Conservation (phyloP, 2,329 filamentous ascomycete species). For the Pseudopyrenochaeta lycopersici region DNA sequence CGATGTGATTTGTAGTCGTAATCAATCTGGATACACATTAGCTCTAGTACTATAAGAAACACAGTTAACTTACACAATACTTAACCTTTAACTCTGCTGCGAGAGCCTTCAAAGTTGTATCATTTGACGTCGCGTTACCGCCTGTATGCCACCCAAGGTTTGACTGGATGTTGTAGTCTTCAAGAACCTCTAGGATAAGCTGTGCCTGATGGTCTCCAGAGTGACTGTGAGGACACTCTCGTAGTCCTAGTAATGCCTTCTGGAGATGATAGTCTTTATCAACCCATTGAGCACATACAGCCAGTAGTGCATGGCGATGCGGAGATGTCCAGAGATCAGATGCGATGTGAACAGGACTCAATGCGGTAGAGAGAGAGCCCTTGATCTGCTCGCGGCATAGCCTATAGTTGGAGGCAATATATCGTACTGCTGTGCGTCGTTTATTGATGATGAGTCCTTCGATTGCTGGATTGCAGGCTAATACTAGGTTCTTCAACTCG, state of each 20-base stretch:
- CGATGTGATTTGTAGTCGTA: slow-evolving; percentile 1
- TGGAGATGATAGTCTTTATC: slow-evolving; percentile 3
- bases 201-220: slow-evolving; percentile 3
- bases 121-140: slow-evolving; percentile 9
- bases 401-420: slow-evolving; percentile 2
- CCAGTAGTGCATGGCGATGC: not conserved
- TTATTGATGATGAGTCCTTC: slow-evolving; percentile 1
- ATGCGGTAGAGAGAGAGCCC: not conserved
- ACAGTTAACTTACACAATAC: no score
- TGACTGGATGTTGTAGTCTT: slow-evolving; percentile 2
- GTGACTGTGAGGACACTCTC: slow-evolving; percentile 1
- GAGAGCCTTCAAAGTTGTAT: slow-evolving; percentile 1
- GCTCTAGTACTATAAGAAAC: no score
- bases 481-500: not conserved
- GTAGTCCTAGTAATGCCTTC: slow-evolving; percentile 9
- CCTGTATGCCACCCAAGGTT: slow-evolving; percentile 6
- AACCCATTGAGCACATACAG: slow-evolving; percentile 6
- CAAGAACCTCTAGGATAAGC: not conserved
- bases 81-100: no score
- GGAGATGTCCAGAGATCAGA: slow-evolving; percentile 8
- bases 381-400: not conserved
- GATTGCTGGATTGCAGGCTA: slow-evolving; percentile 2
- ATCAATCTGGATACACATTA: slow-evolving; percentile 1
- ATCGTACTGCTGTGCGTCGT: slow-evolving; percentile 1
- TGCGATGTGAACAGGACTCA: slow-evolving; percentile 3